Percentiles rank a stretch among this genome's conserved stretches.
phyloP scores from a whole-genome alignment of 73 alveolate genomes.

The Stentor roeselii region DNA sequence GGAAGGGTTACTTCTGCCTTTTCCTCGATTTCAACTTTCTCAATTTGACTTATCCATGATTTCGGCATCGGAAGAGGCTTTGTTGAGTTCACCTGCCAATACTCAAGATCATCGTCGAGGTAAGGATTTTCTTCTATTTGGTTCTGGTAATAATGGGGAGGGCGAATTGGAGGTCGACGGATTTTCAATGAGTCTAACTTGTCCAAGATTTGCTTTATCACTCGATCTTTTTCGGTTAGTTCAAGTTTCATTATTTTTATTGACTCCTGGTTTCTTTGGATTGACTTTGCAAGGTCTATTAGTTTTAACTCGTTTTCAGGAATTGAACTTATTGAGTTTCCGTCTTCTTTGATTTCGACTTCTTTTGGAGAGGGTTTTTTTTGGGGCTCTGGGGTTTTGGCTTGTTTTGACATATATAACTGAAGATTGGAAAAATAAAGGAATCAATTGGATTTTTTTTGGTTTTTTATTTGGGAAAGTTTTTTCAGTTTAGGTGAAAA shows the following conservation, averaged over 20 bases:
- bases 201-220: neutral
- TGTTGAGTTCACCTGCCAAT: neutral
- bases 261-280: neutral
- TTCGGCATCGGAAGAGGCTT: neutral
- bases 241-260: neutral
- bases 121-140: neutral
- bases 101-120: neutral
- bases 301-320: neutral
- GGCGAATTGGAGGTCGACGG: neutral
- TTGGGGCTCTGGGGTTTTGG: too few relatives aligned
- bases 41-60: neutral
- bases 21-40: neutral
- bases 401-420: too few relatives aligned
- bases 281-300: neutral
- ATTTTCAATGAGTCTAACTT: neutral
- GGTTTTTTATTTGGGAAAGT: too few relatives aligned
- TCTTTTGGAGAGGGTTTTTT: too few relatives aligned
- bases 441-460: too few relatives aligned
- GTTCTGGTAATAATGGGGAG: neutral
- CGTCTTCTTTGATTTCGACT: too few relatives aligned
- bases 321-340: too few relatives aligned
- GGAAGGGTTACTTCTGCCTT: neutral
- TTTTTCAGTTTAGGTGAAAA: too few relatives aligned
- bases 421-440: too few relatives aligned
- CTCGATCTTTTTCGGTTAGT: neutral